These are phyloP conservation scores for Ustilago cynodontis DNA, from an alignment of 1,284 basidiomycete species.

Conservation along the genomic window DNA sequence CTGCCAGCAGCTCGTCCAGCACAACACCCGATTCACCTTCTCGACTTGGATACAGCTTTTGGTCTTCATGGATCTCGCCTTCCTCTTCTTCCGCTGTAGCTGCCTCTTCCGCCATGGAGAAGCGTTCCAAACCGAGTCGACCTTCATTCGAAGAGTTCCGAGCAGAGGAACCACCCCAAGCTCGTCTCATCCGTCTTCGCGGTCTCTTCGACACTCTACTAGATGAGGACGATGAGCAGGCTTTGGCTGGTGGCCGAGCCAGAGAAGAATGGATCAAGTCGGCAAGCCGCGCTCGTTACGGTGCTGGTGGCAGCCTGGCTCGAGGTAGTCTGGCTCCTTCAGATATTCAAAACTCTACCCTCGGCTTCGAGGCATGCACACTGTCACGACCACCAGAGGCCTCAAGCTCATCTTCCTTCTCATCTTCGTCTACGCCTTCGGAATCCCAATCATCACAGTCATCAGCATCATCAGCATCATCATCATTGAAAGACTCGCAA, in stretches of 20 bases:
- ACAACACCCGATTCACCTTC: constrained; percentile 31
- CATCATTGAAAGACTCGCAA: constrained; percentile 18
- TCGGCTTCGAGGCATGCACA: constrained; percentile 49
- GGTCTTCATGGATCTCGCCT: constrained; percentile 56
- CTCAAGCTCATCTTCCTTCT: constrained; percentile 9
- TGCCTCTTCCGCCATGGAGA: constrained; percentile 56
- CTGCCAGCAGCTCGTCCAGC: background rate
- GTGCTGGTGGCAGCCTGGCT: constrained; percentile 64
- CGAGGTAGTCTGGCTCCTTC: constrained; percentile 58
- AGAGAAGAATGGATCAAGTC: constrained; percentile 67
- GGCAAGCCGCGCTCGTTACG: constrained; percentile 65
- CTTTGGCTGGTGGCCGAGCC: constrained; percentile 66
- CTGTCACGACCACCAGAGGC: constrained; percentile 11
- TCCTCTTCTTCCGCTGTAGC: constrained; percentile 57
- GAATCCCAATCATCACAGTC: constrained; percentile 12
- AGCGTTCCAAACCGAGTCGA: constrained; percentile 35
- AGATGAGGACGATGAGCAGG: constrained; percentile 63
- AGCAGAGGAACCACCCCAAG: constrained; percentile 68
- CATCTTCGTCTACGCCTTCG: constrained; percentile 8
- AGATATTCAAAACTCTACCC: constrained; percentile 51
- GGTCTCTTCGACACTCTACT: constrained; percentile 67
- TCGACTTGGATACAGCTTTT: constrained; percentile 44
- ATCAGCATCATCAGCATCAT: constrained; percentile 24
- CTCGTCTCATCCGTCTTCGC: constrained; percentile 65
- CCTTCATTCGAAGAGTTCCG: constrained; percentile 65